Base-by-base conservation (phyloP, 2,329 filamentous ascomycete species). In the Lizonia empirigonia region DNA sequence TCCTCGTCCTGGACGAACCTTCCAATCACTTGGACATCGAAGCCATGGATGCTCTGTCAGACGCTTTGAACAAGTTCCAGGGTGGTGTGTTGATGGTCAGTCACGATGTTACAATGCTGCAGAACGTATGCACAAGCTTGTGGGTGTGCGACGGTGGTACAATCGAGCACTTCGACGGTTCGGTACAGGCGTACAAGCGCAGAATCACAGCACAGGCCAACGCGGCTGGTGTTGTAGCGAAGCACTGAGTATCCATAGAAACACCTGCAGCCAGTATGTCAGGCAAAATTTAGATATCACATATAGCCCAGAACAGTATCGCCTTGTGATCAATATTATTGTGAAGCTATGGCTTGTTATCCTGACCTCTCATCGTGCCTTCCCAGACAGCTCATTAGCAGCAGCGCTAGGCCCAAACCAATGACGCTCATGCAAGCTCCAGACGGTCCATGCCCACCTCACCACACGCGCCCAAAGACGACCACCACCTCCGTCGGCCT, bases 1-100 rank as follows among this genome's bases (percentile, higher is more conserved):
- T 99, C 61, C 82, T 99, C 37, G 93, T 99, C 55, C 89, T 99
- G 41, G 94, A 99, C 82, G 94, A 99, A 76, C 94, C 94, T 72
- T 96, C 91, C 59, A 99, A 99, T 80, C 94, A 99, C 76, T 80
- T 99, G 66, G 94, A 99, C 84, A 97, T 99, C 64, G 94, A 99
- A 75, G 94, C 94, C 59, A 97, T 99, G 94, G 94, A 99, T 74
- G 93, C 94, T 9, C 80, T 99, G 44, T 87, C 90, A 4, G 85
- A 88, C 23, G 94, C 94, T 13, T 80, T 99, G 63, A 83, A 85
- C 63, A 84, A 87, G 59, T 99, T 97, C 78, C 84, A 96, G 77
- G 94, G 94, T 55, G 94, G 94, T 73, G 92, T 99, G 48, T 79
- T 99, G 66, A 97, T 99, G 91, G 94, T 99, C 50, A 96, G 90